phyloP scores from a whole-genome alignment of 2,329 filamentous ascomycete species.

The Ophiognomonia clavigignenti-juglandacearum region DNA sequence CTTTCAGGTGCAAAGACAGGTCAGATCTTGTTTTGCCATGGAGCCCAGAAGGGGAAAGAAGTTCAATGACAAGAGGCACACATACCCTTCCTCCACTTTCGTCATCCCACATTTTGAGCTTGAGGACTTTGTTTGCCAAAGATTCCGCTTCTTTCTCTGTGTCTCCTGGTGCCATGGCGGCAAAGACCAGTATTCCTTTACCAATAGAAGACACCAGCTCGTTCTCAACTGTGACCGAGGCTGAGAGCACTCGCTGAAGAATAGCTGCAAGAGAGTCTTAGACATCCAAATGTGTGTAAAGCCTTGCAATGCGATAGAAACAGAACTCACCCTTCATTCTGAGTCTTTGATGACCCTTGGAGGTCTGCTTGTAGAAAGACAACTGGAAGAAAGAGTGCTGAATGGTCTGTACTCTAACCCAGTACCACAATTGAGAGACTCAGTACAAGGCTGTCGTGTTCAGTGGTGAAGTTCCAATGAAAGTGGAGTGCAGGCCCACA shows the following conservation, averaged over 20 bases:
- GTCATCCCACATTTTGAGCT: constrained; percentile 89
- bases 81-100: constrained; percentile 65
- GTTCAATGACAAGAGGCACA: no score
- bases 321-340: constrained; percentile 31
- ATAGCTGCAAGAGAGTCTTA: constrained; percentile 57
- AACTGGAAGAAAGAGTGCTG: no score
- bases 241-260: constrained; percentile 87
- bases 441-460: no score
- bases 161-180: constrained; percentile 85
- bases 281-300: background rate
- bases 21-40: no score
- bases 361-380: no score
- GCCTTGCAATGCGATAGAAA: background rate
- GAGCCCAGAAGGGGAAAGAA: no score
- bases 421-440: no score
- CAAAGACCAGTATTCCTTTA: constrained; percentile 84
- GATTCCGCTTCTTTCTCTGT: constrained; percentile 82
- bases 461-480: no score
- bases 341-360: background rate
- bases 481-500: no score
- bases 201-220: constrained; percentile 87
- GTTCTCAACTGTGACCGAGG: constrained; percentile 91
- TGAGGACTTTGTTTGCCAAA: constrained; percentile 80
- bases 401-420: no score
- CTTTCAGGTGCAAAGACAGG: constrained; percentile 46